Base-by-base conservation (phyloP, 2,329 filamentous ascomycete species). In the Pseudonectria buxi region DNA sequence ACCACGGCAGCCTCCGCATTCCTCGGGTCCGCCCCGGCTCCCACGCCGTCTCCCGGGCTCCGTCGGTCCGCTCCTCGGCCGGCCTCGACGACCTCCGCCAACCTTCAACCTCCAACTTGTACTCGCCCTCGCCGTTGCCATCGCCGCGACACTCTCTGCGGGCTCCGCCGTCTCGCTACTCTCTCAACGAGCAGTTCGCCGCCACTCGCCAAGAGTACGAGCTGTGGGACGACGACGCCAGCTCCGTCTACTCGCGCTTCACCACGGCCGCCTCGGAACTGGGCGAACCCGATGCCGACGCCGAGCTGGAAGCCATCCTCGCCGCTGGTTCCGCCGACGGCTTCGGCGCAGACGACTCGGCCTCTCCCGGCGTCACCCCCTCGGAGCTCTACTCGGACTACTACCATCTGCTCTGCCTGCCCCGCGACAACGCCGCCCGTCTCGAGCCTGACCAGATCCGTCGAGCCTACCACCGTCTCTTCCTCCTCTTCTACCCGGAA, bases 161-260 rank as follows among this genome's bases (percentile, higher is more conserved):
- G 40, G 32, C n/a, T 55, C 53, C 24, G 41, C 43, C 13, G 10
- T 70, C 66, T 16, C 63, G 67, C 30, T 66, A 63, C 52, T 71
- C 68, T 3, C 55, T 71, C 30, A 63, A 60, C 30, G 65, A 70
- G 29, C 66, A 71, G 36, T 72, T 71, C 38, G 66, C 68, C 14
- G 54, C 64, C 25, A 71, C 68, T 6, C 55, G 65, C 24, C 58
- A 57, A 31, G 67, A 71, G 39, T 65, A 63, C 32, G 66, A 69
- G 31, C 67, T 71, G 33, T 68, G 59, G 44, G 67, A 66, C 36
- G 68, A 71, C 45, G 68, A 71, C 41, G 61, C 56, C 14, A 67
- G 64, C 27, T 69, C 67, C 13, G 51, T 68, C 28, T 53, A 63
- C 36, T 64, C 66, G 16, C 54, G 55, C 24, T 38, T 37, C 31